Evolutionary conservation across 768 basidiomycete species (phyloP).

Genomic region (Tylopilus felleus): DNA sequence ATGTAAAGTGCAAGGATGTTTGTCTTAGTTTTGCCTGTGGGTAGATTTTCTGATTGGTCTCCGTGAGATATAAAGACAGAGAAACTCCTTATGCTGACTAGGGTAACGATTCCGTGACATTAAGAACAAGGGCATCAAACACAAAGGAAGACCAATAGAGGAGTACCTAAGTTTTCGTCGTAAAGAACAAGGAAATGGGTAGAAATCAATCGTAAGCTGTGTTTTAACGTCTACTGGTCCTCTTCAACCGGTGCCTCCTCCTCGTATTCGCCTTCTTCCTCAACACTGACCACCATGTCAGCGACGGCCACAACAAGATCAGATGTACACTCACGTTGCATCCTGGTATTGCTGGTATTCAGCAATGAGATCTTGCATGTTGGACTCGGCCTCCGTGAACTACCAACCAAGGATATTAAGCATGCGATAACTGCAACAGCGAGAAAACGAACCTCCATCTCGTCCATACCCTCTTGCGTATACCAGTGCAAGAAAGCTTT

Average conservation of each 20-base stretch:
- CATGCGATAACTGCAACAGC: not conserved
- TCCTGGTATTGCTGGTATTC: slow-evolving; percentile 98
- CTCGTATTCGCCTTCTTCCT: slow-evolving; percentile 89
- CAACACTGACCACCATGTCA: slow-evolving; percentile 49
- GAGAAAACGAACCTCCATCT: slow-evolving; percentile 71
- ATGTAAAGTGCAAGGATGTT: not conserved
- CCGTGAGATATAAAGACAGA: no score
- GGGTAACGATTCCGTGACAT: slow-evolving; percentile 32
- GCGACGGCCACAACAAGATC: slow-evolving; percentile 1
- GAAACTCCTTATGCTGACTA: slow-evolving; percentile 22
- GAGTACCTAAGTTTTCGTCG: slow-evolving; percentile 36
- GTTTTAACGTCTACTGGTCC: slow-evolving; percentile 43
- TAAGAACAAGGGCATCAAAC: slow-evolving; percentile 30
- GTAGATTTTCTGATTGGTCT: no score
- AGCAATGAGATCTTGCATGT: slow-evolving; percentile 98
- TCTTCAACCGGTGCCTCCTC: slow-evolving; percentile 67
- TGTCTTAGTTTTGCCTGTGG: not conserved
- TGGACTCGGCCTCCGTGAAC: slow-evolving; percentile 98
- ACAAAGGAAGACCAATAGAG: slow-evolving; percentile 30
- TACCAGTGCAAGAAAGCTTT: slow-evolving; percentile 99
- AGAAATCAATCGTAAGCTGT: slow-evolving; percentile 14
- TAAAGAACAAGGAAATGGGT: slow-evolving; percentile 22
- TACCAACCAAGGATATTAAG: slow-evolving; percentile 22
- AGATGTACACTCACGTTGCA: slow-evolving; percentile 66
- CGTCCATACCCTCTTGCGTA: slow-evolving; percentile 99